phyloP scores from a whole-genome alignment of 768 basidiomycete genomes.

The Mycena olivaceomarginata region DNA sequence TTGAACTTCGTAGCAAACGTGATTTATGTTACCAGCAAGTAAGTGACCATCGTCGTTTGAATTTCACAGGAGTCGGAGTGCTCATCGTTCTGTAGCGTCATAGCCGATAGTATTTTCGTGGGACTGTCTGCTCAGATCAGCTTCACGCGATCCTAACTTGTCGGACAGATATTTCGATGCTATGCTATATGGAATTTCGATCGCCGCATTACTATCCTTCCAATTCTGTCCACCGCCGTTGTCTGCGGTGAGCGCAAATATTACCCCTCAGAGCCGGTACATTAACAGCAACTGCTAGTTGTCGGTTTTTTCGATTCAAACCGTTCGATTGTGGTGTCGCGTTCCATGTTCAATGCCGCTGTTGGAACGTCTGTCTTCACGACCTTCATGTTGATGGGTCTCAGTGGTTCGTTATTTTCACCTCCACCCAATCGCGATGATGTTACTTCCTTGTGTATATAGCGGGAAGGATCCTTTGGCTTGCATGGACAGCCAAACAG shows the following conservation, averaged over 20 bases:
- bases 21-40: slow-evolving; percentile 31
- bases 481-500: background rate
- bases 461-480: slow-evolving; percentile 30
- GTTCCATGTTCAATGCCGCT: background rate
- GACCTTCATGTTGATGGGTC: slow-evolving; percentile 15
- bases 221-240: background rate
- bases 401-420: slow-evolving; percentile 20
- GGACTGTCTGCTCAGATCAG: background rate
- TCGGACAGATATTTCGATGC: slow-evolving; percentile 28
- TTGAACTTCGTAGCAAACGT: background rate
- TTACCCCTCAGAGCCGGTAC: background rate
- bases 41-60: background rate
- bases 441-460: no score
- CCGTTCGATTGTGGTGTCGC: background rate
- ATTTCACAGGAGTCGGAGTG: background rate
- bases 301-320: slow-evolving; percentile 19
- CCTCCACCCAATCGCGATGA: background rate
- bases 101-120: slow-evolving; percentile 31
- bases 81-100: background rate
- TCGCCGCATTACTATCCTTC: slow-evolving; percentile 1
- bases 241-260: background rate
- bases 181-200: slow-evolving; percentile 26
- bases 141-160: background rate
- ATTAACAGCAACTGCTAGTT: background rate
- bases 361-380: slow-evolving; percentile 12